Evolutionary conservation across 305 asterid genomes (phyloP).

Genomic region (Plantago rigida): DNA sequence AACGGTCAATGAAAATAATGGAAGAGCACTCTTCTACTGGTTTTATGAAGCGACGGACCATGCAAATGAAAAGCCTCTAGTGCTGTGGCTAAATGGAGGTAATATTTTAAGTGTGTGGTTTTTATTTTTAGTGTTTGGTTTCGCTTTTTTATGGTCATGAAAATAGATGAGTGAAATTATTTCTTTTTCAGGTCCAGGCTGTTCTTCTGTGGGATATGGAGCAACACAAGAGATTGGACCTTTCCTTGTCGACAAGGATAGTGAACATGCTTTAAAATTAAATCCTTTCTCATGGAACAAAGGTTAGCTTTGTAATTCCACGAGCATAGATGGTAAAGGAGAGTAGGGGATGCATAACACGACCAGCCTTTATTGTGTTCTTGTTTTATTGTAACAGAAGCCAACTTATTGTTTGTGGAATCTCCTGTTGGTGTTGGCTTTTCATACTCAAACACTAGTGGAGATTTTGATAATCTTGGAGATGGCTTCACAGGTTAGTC

Average conservation of each 20-base stretch:
- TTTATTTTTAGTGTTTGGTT: not conserved
- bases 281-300: conserved; percentile 61
- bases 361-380: conserved; percentile 1
- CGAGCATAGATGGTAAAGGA: not conserved
- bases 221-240: conserved; percentile 96
- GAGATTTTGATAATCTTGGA: conserved; percentile 61
- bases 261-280: conserved; percentile 35
- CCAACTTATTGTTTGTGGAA: conserved; percentile 80
- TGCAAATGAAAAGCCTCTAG: conserved; percentile 63
- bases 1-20: conserved; percentile 55
- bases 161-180: not conserved
- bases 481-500: conserved; percentile 69
- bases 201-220: conserved; percentile 95
- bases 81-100: conserved; percentile 98
- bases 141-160: too few species aligned
- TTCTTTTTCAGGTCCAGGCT: conserved; percentile 77
- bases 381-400: conserved; percentile 52
- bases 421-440: conserved; percentile 94
- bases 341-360: conserved; percentile 14
- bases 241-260: conserved; percentile 45
- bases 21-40: conserved; percentile 88
- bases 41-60: conserved; percentile 60
- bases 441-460: conserved; percentile 69
- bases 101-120: conserved; percentile 13
- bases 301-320: conserved; percentile 28